Percentiles rank a stretch among this genome's conserved stretches.
Evolutionary conservation across 306 rosid species (phyloP).

Genomic region (Fagus sylvatica): DNA sequence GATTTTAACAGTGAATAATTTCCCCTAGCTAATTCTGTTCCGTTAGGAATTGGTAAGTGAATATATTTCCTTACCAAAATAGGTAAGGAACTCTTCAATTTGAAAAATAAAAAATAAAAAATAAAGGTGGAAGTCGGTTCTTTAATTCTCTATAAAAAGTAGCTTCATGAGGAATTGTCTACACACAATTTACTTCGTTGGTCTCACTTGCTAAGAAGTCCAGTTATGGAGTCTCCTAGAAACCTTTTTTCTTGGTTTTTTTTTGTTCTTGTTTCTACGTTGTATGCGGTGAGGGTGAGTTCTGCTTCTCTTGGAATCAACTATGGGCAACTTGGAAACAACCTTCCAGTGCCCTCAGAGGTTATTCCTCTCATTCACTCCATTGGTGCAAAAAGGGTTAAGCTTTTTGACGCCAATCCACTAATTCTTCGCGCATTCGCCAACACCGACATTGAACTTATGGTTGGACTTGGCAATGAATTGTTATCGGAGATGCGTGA

Average conservation of each 20-base stretch:
- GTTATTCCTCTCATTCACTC: not conserved
- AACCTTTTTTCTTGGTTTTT: not conserved
- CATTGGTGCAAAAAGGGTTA: not conserved
- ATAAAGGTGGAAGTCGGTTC: too few relatives aligned
- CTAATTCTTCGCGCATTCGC: not conserved
- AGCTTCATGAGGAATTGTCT: too few relatives aligned
- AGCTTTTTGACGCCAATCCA: not conserved
- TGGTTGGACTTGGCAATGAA: not conserved
- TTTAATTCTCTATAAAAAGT: too few relatives aligned
- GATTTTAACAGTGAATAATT: too few relatives aligned
- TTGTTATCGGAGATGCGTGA: not conserved
- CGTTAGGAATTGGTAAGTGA: too few relatives aligned
- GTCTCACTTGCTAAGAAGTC: not conserved
- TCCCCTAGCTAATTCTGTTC: too few relatives aligned
- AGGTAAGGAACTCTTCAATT: too few relatives aligned
- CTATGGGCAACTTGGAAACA: not conserved
- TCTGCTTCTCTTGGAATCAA: not conserved
- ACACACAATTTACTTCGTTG: too few relatives aligned
- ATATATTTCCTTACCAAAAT: too few relatives aligned
- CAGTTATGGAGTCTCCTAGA: not conserved
- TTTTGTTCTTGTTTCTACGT: not conserved
- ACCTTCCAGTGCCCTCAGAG: not conserved
- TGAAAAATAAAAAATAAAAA: too few relatives aligned
- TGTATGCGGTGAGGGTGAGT: not conserved
- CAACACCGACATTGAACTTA: not conserved